Evolutionary conservation across 306 rosid genomes (phyloP), one percentile per base, ranked within the genome.

Genomic region (Trichosanthes truncata): DNA sequence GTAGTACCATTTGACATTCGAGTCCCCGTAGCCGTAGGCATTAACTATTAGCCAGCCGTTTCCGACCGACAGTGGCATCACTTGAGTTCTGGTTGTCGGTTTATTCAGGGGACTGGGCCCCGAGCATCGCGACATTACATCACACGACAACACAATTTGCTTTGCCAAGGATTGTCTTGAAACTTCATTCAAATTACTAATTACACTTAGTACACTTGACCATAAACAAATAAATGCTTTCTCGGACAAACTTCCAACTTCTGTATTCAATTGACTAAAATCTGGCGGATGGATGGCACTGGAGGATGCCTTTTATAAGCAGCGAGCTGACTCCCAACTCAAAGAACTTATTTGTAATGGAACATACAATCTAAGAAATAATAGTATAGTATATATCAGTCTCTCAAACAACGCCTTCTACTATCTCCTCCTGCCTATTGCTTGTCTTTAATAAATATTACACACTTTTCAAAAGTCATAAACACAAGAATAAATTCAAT

Each of bases 401-500:
- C 49, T 61, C 68, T 35, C 17, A 21, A 38, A n/a, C n/a, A n/a
- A n/a, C n/a, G 20, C 45, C 71, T 66, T 35, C 12, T 65, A 67
- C 7, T 10, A 11, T 46, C 40, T 46, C 5, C n/a, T 4, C 10
- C n/a, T 4, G 15, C 52, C 75, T 41, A 9, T 25, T 13, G 21
- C 12, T 46, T 6, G 10, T 15, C 77, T 72, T 15, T 45, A 25
- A 25, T 26, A 23, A 73, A 73, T 31, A 74, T 31, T 51, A 74
- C 93, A 90, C 91, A 85, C 89, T 87, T 83, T 80, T 79, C 84
- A 84, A 84, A 78, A 84, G 88, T 87, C 82, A 86, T 89, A 87
- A 81, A 85, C 87, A 86, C 91, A 93, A 88, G 97, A 93, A 93
- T 93, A 90, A 94, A 94, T 94, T 91, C 97, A 94, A 94, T 94